Evolutionary conservation across 768 basidiomycete species (phyloP).

Genomic region (Lactifluus piperatus): DNA sequence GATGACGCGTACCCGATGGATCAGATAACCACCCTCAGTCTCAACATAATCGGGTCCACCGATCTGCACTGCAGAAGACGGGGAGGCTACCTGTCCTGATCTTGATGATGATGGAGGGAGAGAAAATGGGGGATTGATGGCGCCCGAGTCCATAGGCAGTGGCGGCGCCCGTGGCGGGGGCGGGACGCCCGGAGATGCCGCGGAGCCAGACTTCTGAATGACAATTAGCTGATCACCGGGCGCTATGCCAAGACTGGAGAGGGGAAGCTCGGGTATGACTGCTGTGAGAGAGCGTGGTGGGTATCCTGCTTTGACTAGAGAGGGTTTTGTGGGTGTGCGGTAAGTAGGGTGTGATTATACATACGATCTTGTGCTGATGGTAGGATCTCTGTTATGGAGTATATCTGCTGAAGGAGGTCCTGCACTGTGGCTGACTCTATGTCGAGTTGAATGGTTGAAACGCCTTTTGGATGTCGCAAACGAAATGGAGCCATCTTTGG

Average conservation of each 20-base stretch:
- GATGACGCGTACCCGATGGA: slow-evolving; percentile 53
- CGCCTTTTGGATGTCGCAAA: slow-evolving; percentile 78
- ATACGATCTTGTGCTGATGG: slow-evolving; percentile 72
- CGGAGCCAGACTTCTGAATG: slow-evolving; percentile 31
- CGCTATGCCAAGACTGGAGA: slow-evolving; percentile 69
- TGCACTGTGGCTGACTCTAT: slow-evolving; percentile 53
- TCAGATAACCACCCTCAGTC: slow-evolving; percentile 53
- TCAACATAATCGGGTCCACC: slow-evolving; percentile 49
- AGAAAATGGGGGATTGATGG: slow-evolving; percentile 21
- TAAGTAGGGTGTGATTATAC: slow-evolving; percentile 24
- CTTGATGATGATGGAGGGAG: slow-evolving; percentile 18
- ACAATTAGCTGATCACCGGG: slow-evolving; percentile 86
- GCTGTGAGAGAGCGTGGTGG: slow-evolving; percentile 63
- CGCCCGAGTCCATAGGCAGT: slow-evolving; percentile 22
- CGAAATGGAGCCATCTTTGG: slow-evolving; percentile 59
- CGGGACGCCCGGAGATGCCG: slow-evolving; percentile 15
- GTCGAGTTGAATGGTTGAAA: slow-evolving; percentile 66
- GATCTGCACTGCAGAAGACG: slow-evolving; percentile 19
- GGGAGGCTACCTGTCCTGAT: slow-evolving; percentile 18
- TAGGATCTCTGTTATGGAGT: slow-evolving; percentile 54
- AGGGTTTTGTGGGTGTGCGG: background rate
- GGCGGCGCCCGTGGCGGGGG: slow-evolving; percentile 1
- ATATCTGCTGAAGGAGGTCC: slow-evolving; percentile 70
- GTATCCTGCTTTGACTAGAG: slow-evolving; percentile 72
- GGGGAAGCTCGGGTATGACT: slow-evolving; percentile 60